phyloP scores from a whole-genome alignment of 2,329 filamentous ascomycete species.

The Tolypocladium amazonense region DNA sequence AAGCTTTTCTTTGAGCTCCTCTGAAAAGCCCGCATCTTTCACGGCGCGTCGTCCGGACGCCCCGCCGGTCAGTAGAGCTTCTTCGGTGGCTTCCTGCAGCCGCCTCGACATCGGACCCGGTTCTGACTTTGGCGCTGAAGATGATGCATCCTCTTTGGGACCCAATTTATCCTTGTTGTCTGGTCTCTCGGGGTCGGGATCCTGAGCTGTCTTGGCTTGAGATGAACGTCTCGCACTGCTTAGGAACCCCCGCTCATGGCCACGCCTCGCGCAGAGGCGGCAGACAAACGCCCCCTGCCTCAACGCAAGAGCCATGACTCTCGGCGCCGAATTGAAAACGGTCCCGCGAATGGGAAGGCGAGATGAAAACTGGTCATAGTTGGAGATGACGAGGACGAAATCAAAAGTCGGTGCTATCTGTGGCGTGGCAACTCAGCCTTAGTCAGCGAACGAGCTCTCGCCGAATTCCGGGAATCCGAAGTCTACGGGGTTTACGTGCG shows the following conservation, averaged over 20 bases:
- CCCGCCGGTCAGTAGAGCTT: slow-evolving; percentile 48
- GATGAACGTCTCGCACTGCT: background rate
- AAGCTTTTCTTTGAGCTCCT: slow-evolving; percentile 49
- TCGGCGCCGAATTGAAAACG: background rate
- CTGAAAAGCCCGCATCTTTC: slow-evolving; percentile 52
- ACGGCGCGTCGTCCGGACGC: slow-evolving; percentile 47
- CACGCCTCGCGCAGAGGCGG: background rate
- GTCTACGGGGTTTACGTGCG: background rate
- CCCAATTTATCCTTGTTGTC: background rate
- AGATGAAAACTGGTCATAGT: background rate
- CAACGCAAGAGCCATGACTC: background rate
- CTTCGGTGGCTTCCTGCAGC: slow-evolving; percentile 52
- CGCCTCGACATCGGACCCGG: slow-evolving; percentile 43
- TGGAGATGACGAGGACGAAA: background rate
- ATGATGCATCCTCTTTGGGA: background rate
- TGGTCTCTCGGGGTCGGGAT: background rate
- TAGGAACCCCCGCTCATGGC: background rate
- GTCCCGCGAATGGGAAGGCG: background rate
- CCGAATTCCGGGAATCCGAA: too few species aligned
- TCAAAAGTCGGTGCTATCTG: background rate
- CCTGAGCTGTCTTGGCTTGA: background rate
- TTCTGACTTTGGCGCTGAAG: slow-evolving; percentile 4
- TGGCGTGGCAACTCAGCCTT: background rate
- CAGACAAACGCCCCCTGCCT: background rate
- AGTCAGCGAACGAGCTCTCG: background rate